Evolutionary conservation across 306 rosid species (phyloP), one percentile per base, ranked within the genome.

Genomic region (Morella rubra): DNA sequence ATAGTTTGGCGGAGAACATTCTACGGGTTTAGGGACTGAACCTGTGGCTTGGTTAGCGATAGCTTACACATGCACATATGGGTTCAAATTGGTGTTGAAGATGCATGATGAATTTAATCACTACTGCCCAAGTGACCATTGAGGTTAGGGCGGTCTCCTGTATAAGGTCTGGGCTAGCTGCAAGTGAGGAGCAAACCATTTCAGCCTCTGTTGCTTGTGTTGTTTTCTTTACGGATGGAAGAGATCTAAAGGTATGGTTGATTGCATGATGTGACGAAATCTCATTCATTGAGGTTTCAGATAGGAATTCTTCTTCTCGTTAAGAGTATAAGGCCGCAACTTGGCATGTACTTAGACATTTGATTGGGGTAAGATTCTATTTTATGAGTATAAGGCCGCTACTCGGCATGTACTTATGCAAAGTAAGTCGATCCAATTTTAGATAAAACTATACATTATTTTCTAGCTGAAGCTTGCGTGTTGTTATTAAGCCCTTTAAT

Each of bases 201-300:
- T 3, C 41, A 40, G 22, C 7, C 45, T 64, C 44, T 64, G 70
- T 64, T 4, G 32, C 71, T 66, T 41, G 50, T 16, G 27, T 18
- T 14, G 24, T 13, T 49, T 53, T 65, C 19, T 22, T 2, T 44
- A 47, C 14, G 80, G 71, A n/a, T 22, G 6, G 80, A 49, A 53
- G 37, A 22, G 55, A 76, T 22, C 73, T 40, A 27, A 45, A 53
- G 74, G 74, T 67, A 68, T 51, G 73, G 65, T 53, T 66, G 68
- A 44, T 54, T 68, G 49, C 53, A 55, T 9, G 22, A 66, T 24
- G 71, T 66, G 20, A 41, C 11, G 71, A 22, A 27, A 5, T 49
- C 24, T 16, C 7, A 15, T 44, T 20, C 44, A 3, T 37, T 14
- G 67, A 60, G 65, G 71, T 32, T 52, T 24, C 45, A n/a, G 55